Base-by-base conservation (phyloP, 768 basidiomycete genomes). In the Collybia mongolica region DNA sequence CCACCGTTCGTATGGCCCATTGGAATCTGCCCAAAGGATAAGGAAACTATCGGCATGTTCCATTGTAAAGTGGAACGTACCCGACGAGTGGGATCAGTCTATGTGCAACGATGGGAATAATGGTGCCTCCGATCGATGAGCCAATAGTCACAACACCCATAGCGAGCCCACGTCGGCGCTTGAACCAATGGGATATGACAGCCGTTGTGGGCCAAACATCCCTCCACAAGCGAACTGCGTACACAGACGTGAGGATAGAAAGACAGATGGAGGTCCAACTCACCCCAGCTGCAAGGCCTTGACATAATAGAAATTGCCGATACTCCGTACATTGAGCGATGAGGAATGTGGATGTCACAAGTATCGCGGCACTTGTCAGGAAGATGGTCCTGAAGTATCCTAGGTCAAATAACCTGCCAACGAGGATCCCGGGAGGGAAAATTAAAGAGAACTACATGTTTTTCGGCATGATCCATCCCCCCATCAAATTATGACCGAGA, bases 241-340 rank as follows among this genome's bases (percentile, higher is more conserved):
- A n/a, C 39, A 29, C 17, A 47, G 3, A 20, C 14, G 19, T 35
- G 42, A 44, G 49, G 12, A 40, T 40, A 49, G 3, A 44, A 22
- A 40, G 8, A 20, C 48, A 39, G 15, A 36, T 32, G 47, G 26
- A 46, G 43, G 36, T 32, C 7, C 18, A 14, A 56, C 84, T 52
- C 50, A 87, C 82, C 18, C 89, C 89, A 11, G 82, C 65, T 0
- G 76, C 77, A 32, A 90, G 57, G 0, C 89, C 89, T 62, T 91
- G 89, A 52, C 81, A 88, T 0, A 91, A 73, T 19, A 91, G 58
- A 56, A 90, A 86, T 5, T 91, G 86, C 90, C 89, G 91, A 58
- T 83, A 91, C 49, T 75, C 52, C 9, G 69, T 84, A 60, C 90
- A 91, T 68, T 90, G 72, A 0, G 86, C 86, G 5, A 77, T 70